Evolutionary conservation across 441 rosid genomes (phyloP).

Genomic region (Sinapis alba): DNA sequence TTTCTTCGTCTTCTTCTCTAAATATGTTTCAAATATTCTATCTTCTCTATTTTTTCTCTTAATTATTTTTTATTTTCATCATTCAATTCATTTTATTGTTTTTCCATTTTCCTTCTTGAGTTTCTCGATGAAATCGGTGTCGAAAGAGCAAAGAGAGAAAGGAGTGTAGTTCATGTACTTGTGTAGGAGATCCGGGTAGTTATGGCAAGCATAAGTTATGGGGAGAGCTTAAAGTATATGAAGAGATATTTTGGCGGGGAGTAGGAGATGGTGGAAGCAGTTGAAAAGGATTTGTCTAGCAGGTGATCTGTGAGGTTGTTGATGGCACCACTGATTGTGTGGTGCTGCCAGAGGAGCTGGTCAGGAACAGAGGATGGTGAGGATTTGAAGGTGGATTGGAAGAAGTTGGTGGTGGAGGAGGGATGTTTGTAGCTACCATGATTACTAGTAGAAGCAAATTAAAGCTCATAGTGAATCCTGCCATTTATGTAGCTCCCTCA

Average conservation of each 20-base stretch:
- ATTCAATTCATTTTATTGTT: too few relatives aligned
- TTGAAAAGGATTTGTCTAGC: conserved; percentile 41
- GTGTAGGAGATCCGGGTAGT: background rate
- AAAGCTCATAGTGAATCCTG: too few relatives aligned
- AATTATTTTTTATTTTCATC: too few relatives aligned
- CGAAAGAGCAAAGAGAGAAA: too few relatives aligned
- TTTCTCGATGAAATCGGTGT: conserved; percentile 41
- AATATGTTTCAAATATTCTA: too few relatives aligned
- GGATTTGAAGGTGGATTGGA: conserved; percentile 52
- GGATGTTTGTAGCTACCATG: conserved; percentile 36
- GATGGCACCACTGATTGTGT: conserved; percentile 84
- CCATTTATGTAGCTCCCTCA: too few relatives aligned
- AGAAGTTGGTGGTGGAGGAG: conserved; percentile 56
- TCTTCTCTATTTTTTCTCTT: too few relatives aligned
- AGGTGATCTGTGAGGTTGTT: conserved; percentile 80
- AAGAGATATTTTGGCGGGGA: conserved; percentile 66
- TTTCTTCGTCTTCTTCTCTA: too few relatives aligned
- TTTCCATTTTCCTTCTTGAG: too few relatives aligned
- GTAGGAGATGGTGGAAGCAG: background rate
- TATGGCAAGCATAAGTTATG: conserved; percentile 84
- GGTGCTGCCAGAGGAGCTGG: conserved; percentile 73
- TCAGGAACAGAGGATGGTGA: conserved; percentile 59
- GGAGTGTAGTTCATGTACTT: too few relatives aligned
- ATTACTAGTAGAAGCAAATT: too few relatives aligned
- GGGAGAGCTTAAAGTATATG: conserved; percentile 73